Evolutionary conservation across 192 early-diverging fungal species (phyloP), one percentile per base, ranked within the genome.

Genomic region (Coemansia umbellata): DNA sequence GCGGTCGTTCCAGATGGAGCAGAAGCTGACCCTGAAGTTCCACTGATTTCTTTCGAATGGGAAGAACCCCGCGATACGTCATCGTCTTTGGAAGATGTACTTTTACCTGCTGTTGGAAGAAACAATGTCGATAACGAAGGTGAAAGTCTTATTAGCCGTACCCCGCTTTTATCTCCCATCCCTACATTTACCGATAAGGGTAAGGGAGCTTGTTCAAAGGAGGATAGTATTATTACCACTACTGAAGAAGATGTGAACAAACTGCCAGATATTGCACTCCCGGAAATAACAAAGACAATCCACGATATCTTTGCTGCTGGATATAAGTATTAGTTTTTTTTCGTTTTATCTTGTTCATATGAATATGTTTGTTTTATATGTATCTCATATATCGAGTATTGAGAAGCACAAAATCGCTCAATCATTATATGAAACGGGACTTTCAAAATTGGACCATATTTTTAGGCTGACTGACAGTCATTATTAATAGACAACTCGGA

Each of bases 41-140:
- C 65, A 13, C 57, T 75, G 8, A 75, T 75, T 14, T 55, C 56
- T 22, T 68, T 75, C 24, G 72, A 63, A 45, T 64, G 53, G 66
- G 66, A 69, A 31, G 67, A 69, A 5, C n/a, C 55, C 8, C 40
- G 41, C 8, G 47, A 48, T 33, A 55, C 51, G 5, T 27, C 42
- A 26, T 44, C 42, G 23, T 44, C 42, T 44, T 44, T 26, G 5
- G 42, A 44, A 10, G 42, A 44, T 44, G 42, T 26, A 8, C 23
- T 44, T 13, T 44, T 26, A 5, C 28, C 42, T 4, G 10, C 28
- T 1, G 24, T 3, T 14, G 42, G 28, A 4, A 26, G 28, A n/a
- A 24, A 44, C 42, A 44, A 44, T 11, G 3, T 37, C 15, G 39
- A 45, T 10, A 17, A 42, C 36, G 19, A 37, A 23, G 21, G 35